phyloP scores from a whole-genome alignment of 805 yeast species.

The Schizosaccharomyces pombe region DNA sequence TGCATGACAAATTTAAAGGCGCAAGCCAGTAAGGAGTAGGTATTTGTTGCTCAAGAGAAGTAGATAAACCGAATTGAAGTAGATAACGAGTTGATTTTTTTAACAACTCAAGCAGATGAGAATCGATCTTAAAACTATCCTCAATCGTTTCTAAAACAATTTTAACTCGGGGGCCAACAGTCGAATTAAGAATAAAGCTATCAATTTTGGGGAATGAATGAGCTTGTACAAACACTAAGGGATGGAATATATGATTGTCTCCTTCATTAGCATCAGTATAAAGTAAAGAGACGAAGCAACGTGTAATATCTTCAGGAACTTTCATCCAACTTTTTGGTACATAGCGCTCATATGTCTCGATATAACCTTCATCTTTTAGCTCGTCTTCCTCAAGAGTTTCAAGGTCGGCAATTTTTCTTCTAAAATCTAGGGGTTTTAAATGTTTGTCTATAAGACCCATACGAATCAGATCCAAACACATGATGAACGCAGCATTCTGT shows the following conservation, averaged over 20 bases:
- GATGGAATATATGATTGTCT: no score
- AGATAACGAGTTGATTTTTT: background rate
- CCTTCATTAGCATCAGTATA: no score
- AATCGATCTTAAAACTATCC: background rate
- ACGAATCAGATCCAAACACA: slow-evolving; percentile 1
- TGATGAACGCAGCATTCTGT: slow-evolving; percentile 5
- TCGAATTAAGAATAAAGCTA: no score
- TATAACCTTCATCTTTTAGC: background rate
- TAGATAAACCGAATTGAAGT: background rate
- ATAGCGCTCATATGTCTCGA: background rate
- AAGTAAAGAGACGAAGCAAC: background rate
- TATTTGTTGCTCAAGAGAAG: background rate
- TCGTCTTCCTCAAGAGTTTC: slow-evolving; percentile 3
- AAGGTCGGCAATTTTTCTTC: background rate
- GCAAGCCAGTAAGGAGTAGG: background rate
- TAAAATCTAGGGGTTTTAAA: background rate
- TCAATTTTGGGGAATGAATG: no score
- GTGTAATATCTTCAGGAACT: no score
- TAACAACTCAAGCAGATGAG: background rate
- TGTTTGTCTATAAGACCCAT: slow-evolving; percentile 1
- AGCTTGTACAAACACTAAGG: no score
- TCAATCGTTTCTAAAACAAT: background rate
- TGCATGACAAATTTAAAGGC: background rate
- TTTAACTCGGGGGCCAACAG: no score
- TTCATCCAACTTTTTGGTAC: background rate